Percentiles rank a stretch among this genome's conserved stretches.
These are phyloP conservation scores for Rhododendron mucronatum DNA, from an alignment of 148 eudicot genomes.

Conservation along the genomic window DNA sequence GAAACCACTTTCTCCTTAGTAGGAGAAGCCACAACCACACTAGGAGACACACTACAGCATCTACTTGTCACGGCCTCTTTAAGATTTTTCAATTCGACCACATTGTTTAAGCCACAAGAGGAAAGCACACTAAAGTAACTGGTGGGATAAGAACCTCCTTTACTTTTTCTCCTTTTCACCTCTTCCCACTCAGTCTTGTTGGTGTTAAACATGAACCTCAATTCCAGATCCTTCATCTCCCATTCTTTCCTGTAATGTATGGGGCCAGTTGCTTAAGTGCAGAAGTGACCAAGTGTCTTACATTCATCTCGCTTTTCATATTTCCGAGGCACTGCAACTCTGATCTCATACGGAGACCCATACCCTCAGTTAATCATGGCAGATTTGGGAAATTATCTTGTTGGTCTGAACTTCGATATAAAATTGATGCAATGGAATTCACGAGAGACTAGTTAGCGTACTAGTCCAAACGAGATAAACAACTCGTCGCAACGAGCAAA, in stretches of 20 bases:
- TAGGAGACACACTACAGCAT: neutral
- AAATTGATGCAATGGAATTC: neutral
- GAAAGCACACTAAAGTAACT: neutral
- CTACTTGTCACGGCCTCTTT: neutral
- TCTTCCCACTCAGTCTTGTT: neutral
- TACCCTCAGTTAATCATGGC: neutral
- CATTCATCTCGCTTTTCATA: neutral
- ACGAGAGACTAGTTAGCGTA: no score
- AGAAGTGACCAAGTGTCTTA: neutral
- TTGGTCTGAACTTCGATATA: neutral
- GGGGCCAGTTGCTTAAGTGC: neutral
- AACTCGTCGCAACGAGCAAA: no score
- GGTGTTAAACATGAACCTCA: neutral
- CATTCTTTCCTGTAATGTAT: neutral
- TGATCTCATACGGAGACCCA: neutral
- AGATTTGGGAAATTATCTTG: neutral
- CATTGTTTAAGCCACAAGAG: neutral
- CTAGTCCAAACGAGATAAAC: no score
- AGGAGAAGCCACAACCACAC: neutral
- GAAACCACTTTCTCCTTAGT: neutral
- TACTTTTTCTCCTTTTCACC: neutral
- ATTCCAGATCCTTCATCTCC: neutral
- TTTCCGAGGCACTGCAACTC: neutral
- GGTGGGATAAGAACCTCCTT: neutral
- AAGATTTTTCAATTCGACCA: neutral